Conservation (phyloP, 2,329 filamentous ascomycete genomes). For the Didymellaceae sp. region DNA sequence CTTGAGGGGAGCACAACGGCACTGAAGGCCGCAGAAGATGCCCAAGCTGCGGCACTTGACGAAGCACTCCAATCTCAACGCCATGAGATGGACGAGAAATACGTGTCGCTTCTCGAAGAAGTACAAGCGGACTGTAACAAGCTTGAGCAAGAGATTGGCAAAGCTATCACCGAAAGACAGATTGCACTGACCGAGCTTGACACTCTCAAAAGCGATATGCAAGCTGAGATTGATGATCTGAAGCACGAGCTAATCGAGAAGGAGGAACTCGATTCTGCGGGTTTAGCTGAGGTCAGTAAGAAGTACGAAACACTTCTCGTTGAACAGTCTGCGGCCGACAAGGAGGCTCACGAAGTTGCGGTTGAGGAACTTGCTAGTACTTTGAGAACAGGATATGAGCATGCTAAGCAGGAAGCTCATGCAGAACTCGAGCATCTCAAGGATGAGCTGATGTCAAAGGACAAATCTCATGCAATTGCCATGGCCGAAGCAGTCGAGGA, state of each 20-base stretch:
- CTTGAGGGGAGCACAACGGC: slow-evolving; percentile 26
- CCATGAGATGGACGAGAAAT: slow-evolving; percentile 41
- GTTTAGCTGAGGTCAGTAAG: slow-evolving; percentile 27
- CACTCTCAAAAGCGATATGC: slow-evolving; percentile 30
- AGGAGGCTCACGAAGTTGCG: slow-evolving; percentile 29
- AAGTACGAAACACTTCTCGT: slow-evolving; percentile 38
- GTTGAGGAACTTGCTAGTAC: slow-evolving; percentile 27
- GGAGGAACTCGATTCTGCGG: slow-evolving; percentile 25
- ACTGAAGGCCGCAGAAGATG: slow-evolving; percentile 25
- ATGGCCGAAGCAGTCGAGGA: slow-evolving; percentile 32
- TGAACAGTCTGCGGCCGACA: slow-evolving; percentile 30
- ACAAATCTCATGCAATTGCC: slow-evolving; percentile 24
- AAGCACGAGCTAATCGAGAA: slow-evolving; percentile 27
- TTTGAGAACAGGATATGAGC: slow-evolving; percentile 30
- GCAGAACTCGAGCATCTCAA: slow-evolving; percentile 30
- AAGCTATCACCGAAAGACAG: slow-evolving; percentile 32
- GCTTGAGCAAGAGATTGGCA: slow-evolving; percentile 39
- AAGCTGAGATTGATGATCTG: slow-evolving; percentile 28
- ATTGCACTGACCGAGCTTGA: slow-evolving; percentile 35
- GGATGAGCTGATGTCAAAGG: slow-evolving; percentile 28
- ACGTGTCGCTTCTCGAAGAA: slow-evolving; percentile 37
- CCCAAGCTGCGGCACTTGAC: slow-evolving; percentile 33
- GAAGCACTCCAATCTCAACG: slow-evolving; percentile 22
- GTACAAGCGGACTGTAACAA: slow-evolving; percentile 34
- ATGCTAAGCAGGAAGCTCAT: slow-evolving; percentile 22